Evolutionary conservation across 805 yeast species (phyloP), one percentile per base, ranked within the genome.

Genomic region (Yarrowia sp.): DNA sequence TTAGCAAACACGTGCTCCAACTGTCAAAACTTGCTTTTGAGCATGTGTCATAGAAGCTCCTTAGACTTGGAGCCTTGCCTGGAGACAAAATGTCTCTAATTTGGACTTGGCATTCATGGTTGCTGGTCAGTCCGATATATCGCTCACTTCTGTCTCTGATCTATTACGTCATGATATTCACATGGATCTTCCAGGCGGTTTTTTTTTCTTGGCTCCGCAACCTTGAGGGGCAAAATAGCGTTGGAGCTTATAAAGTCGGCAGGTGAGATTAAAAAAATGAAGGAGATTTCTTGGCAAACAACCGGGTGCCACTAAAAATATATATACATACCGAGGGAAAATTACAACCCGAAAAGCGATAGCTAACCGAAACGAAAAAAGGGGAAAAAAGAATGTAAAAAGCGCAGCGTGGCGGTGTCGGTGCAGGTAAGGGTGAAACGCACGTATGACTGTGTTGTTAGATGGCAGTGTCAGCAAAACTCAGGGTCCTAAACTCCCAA

Each of bases 401-500:
- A 22, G 28, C 28, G 28, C 28, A 22, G 28, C 28, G 28, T 22
- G 28, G 28, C 28, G 28, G 28, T 22, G 28, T 22, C 28, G 28
- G 28, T 22, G 28, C 5, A 22, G 28, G 28, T 22, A 22, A 22
- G 28, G 28, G 28, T 22, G 28, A 22, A n/a, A 22, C 28, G 28
- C 28, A 22, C 28, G 28, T 22, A 22, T 22, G 28, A 22, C 28
- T 22, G 28, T 22, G 28, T 22, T 22, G 28, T 22, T 22, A 22
- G 28, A 22, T 22, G 28, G 28, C 28, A 22, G 10, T n/a, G n/a
- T 7, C 11, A 6, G 14, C 42, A 15, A 33, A 48, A 32, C 15
- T 48, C 53, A 48, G 53, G 53, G 39, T 48, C 39, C 53, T 5
- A 48, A 47, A 8, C 53, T 48, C 53, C 51, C 51, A 47, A 45